phyloP scores from a whole-genome alignment of 2,329 filamentous ascomycete species.

The Aspergillus jensenii region DNA sequence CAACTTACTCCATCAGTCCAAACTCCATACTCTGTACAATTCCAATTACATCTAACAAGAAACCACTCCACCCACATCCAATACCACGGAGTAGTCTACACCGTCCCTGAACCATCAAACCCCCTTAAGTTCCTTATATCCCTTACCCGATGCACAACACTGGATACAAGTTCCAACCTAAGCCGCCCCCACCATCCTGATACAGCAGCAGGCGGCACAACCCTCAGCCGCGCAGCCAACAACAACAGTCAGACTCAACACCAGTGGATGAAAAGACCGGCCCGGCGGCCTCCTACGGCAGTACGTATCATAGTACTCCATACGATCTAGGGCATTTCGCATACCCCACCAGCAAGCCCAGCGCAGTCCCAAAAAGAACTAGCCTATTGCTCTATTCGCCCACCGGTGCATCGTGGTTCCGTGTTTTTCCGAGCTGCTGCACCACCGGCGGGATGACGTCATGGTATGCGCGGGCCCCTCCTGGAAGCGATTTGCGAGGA shows the following conservation, averaged over 20 bases:
- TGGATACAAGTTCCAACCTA: background rate
- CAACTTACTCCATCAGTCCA: background rate
- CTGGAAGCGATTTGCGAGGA: background rate
- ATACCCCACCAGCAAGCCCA: background rate
- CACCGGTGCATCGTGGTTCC: constrained; percentile 17
- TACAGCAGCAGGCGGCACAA: background rate
- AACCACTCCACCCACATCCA: background rate
- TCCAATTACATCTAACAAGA: background rate
- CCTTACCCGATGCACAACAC: background rate
- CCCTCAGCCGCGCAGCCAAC: background rate
- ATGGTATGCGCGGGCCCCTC: background rate
- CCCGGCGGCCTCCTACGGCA: no score
- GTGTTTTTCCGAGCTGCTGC: constrained; percentile 13
- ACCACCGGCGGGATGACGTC: background rate
- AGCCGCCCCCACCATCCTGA: background rate
- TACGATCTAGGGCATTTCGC: background rate
- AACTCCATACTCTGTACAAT: no score
- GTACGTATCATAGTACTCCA: no score
- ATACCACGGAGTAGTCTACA: no score
- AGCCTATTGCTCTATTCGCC: constrained; percentile 19
- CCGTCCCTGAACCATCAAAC: no score
- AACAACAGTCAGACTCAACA: no score
- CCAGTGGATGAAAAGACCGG: no score
- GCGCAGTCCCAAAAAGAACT: no score
- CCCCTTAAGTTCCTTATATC: no score